Percentiles rank a stretch among this genome's conserved stretches.
These are phyloP conservation scores for Acephala macrosclerotiorum DNA, from an alignment of 2,329 filamentous ascomycete genomes.

Conservation along the genomic window DNA sequence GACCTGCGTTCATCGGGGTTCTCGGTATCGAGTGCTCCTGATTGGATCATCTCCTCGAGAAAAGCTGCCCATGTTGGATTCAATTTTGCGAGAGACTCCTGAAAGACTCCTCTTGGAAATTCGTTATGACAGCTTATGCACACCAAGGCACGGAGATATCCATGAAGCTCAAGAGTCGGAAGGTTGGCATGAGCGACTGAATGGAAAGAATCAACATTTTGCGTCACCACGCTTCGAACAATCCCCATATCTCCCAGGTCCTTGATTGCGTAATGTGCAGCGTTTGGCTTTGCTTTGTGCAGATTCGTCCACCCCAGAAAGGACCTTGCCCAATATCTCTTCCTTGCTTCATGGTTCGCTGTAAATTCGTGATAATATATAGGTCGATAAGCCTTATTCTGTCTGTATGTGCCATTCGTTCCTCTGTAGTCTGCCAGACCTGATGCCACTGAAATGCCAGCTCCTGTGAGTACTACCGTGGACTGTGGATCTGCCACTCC, in stretches of 20 bases:
- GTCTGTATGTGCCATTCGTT: conserved; percentile 86
- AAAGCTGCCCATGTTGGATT: conserved; percentile 90
- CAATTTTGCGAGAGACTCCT: conserved; percentile 74
- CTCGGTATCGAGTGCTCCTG: conserved; percentile 80
- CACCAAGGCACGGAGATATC: conserved; percentile 81
- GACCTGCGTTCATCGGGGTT: conserved; percentile 73
- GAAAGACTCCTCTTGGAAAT: conserved; percentile 76
- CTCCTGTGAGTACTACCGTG: conserved; percentile 77
- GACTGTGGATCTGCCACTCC: conserved; percentile 48
- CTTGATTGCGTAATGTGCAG: conserved; percentile 78
- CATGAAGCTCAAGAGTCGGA: conserved; percentile 86
- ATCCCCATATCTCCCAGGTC: conserved; percentile 76
- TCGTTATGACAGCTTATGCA: conserved; percentile 82
- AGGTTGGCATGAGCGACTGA: conserved; percentile 75
- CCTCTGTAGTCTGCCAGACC: conserved; percentile 94
- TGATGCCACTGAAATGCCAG: conserved; percentile 91
- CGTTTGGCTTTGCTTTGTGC: conserved; percentile 79
- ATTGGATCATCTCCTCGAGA: conserved; percentile 72
- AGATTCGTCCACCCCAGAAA: conserved; percentile 92
- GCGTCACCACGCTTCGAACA: conserved; percentile 82
- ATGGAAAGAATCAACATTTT: conserved; percentile 98
- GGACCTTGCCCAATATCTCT: conserved; percentile 94
- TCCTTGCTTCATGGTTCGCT: conserved; percentile 80
- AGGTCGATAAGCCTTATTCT: conserved; percentile 89
- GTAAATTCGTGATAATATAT: conserved; percentile 95